A percentile compares a stretch with the other conserved stretches of the same genome.
These are phyloP conservation scores for Ophiosphaerella korrae DNA, from an alignment of 2,329 filamentous ascomycete genomes.

Conservation along the genomic window DNA sequence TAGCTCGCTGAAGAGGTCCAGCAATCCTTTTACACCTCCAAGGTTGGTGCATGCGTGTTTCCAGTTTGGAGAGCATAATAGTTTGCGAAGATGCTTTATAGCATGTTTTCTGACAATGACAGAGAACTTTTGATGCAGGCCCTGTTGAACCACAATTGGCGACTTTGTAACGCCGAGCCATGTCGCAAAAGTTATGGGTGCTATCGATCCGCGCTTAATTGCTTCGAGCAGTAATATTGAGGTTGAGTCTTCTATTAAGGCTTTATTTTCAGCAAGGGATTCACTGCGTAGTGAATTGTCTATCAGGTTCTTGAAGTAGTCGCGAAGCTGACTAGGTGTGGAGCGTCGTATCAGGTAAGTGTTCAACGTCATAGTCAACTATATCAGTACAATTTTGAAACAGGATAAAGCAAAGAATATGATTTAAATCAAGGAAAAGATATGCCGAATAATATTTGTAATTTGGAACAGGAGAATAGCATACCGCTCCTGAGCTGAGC, in stretches of 20 bases:
- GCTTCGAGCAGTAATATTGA: conserved; percentile 14
- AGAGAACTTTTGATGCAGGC: conserved; percentile 31
- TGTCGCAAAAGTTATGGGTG: conserved; percentile 20
- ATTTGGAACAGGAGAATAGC: no score
- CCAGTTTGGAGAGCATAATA: conserved; percentile 26
- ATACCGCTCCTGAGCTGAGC: no score
- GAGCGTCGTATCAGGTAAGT: conserved; percentile 10
- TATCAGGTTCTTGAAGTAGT: conserved; percentile 10
- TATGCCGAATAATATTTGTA: no score
- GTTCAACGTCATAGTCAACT: conserved; percentile 4
- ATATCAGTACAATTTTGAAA: background rate
- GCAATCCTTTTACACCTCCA: conserved; percentile 32
- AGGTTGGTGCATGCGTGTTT: conserved; percentile 31
- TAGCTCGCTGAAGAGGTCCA: conserved; percentile 26
- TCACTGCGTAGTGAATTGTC: background rate
- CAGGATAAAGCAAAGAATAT: background rate
- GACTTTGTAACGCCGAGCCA: conserved; percentile 34
- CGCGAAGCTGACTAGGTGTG: conserved; percentile 5
- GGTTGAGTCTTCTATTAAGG: background rate
- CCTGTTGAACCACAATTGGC: conserved; percentile 16
- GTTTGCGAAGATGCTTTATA: conserved; percentile 25
- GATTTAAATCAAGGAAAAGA: background rate
- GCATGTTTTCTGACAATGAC: conserved; percentile 23
- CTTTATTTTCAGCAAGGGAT: no score
- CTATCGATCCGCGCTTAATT: conserved; percentile 22